Evolutionary conservation across 2,329 filamentous ascomycete genomes (phyloP), one percentile per base, ranked within the genome.

Genomic region (Botrytis deweyae): DNA sequence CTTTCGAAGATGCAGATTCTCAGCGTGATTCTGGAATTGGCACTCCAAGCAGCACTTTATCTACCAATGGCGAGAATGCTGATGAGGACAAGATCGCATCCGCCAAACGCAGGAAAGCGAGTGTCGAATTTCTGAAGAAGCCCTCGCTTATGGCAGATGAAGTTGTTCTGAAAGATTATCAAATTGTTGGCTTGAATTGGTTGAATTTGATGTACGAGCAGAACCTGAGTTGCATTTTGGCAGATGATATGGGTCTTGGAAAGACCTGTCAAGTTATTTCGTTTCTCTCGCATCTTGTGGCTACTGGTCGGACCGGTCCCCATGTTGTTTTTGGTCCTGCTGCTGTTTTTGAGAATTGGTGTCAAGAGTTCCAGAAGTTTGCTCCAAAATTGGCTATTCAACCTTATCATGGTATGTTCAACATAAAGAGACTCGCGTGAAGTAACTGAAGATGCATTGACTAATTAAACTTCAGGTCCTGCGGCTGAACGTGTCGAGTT

Each of bases 261-360:
- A 99, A 99, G 86, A 99, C 96, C 0, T 98, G 94, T 79, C 95
- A 99, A 80, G 94, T 98, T 75, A 97, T 99, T 78, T 91, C 94
- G 0, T 94, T 99, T 79, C 87, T 99, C 64, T 92, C 94, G 25
- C 91, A 97, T 78, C 85, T 99, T 40, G 90, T 93, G 25, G 90
- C 94, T 80, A 88, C 88, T 44, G 89, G 84, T 76, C 87, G 84
- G 80, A 89, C 80, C 85, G 94, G 93, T 79, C 94, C 85, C 84
- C 90, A 97, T 81, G 84, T 99, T 52, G 88, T 99, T 55, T 91
- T 99, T 42, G 96, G 98, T 2, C 96, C 96, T 8, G 93, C 94
- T 0, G 97, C 95, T 0, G 98, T 95, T 0, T 88, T 97, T 79
- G 95, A 97, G 80, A 99, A 99, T 81, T 99, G 96, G 96, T 88